Evolutionary conservation across 2,329 filamentous ascomycete genomes (phyloP), one percentile per base, ranked within the genome.

Genomic region (Apiospora arundinis): DNA sequence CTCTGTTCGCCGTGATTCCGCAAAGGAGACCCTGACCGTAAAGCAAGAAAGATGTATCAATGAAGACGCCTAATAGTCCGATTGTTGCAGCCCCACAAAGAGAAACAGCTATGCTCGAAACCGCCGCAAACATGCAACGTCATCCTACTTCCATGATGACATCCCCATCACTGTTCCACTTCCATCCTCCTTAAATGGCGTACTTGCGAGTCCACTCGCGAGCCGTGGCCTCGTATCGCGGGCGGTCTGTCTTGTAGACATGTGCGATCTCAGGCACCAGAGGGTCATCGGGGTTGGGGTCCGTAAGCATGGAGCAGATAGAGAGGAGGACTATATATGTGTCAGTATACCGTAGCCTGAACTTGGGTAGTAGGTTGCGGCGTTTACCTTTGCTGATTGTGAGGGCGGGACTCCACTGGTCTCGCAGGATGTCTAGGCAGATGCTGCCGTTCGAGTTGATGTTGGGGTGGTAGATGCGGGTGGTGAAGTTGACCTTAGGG

Each of bases 361-460:
- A 21, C 12, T n/a, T 1, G n/a, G 18, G 4, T 25, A 12, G 42
- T 14, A 11, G 18, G 0, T 28, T 4, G 25, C 32, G 69, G 63
- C 74, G 68, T 85, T 71, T 86, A 97, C 96, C 96, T 91, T 99
- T 99, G 74, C 94, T 97, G 80, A 99, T 98, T 77, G 96, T 99
- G 84, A 99, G 88, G 76, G 96, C 96, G 56, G 96, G 96, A 84
- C 95, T 98, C 96, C 96, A 99, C 87, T 99, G 96, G 85, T 99
- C 96, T 87, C 96, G 92, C 81, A 99, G 88, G 81, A 99, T 99
- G 82, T 99, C 96, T 83, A 99, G 87, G 85, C 96, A 99, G 85
- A 99, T 99, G 85, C 95, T 98, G 85, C 96, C 96, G 84, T 98
- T 98, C 77, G 94, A 97, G 91, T 99, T 99, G 94, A 99, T 99